These are phyloP conservation scores for Xylaria multiplex DNA, from an alignment of 2,329 filamentous ascomycete genomes.

Conservation along the genomic window DNA sequence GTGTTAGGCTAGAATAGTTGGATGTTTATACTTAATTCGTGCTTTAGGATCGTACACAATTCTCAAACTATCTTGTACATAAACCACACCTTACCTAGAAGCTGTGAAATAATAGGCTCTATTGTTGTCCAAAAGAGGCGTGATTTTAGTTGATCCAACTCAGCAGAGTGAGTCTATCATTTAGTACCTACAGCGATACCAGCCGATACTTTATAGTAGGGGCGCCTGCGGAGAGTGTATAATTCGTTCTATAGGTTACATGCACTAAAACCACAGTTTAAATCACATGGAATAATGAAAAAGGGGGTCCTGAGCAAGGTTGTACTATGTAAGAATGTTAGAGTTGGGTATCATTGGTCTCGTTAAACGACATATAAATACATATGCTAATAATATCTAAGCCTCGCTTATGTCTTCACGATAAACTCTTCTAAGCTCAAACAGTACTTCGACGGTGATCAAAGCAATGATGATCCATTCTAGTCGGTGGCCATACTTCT, in stretches of 20 bases:
- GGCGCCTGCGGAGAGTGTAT: too few relatives aligned
- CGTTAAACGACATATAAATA: slow-evolving; percentile 19
- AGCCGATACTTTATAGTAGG: neutral
- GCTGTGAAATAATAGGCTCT: too few relatives aligned
- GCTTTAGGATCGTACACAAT: neutral
- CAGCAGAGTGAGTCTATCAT: neutral
- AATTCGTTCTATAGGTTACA: neutral
- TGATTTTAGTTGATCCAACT: neutral
- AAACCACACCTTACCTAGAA: neutral
- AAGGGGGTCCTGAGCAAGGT: neutral
- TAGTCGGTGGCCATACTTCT: slow-evolving; percentile 86
- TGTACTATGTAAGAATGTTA: slow-evolving; percentile 1
- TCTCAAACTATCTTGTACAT: neutral
- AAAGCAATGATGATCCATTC: slow-evolving; percentile 97
- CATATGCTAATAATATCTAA: slow-evolving; percentile 20
- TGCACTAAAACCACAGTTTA: neutral
- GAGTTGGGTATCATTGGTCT: slow-evolving; percentile 36
- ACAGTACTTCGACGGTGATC: slow-evolving; percentile 90
- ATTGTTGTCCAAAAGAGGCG: too few relatives aligned
- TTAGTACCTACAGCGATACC: neutral
- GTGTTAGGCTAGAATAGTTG: slow-evolving; percentile 22
- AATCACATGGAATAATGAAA: neutral
- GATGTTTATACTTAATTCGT: neutral
- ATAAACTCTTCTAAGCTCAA: slow-evolving; percentile 70
- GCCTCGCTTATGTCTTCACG: slow-evolving; percentile 41